Percentiles rank a stretch among this genome's conserved stretches.
phyloP scores from a whole-genome alignment of 805 yeast species.

The Wickerhamiella bombiphila region DNA sequence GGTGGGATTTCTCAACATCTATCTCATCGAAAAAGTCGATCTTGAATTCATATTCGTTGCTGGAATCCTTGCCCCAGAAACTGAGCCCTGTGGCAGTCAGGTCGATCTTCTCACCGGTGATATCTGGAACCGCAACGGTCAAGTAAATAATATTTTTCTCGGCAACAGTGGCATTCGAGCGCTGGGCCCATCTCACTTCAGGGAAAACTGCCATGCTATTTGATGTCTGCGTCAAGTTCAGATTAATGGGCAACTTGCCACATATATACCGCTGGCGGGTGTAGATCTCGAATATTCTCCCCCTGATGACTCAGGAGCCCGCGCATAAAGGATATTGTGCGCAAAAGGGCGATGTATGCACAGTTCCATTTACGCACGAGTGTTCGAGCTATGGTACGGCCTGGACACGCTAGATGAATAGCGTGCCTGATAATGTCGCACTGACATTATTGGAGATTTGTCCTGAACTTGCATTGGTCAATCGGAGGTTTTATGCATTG shows the following conservation, averaged over 20 bases:
- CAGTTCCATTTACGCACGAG: too few species aligned
- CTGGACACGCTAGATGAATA: too few species aligned
- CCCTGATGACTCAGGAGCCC: too few species aligned
- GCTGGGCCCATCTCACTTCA: constrained; percentile 87
- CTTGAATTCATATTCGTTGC: constrained; percentile 40
- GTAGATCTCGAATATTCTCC: too few species aligned
- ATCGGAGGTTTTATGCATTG: constrained; percentile 8
- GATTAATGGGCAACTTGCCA: too few species aligned
- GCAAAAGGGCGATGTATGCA: too few species aligned
- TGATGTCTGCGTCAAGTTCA: not conserved
- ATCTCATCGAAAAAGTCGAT: constrained; percentile 67
- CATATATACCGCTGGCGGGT: too few species aligned
- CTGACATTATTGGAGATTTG: not conserved
- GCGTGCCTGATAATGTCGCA: constrained; percentile 1
- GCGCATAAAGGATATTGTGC: too few species aligned
- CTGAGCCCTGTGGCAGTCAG: constrained; percentile 42
- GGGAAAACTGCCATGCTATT: constrained; percentile 20
- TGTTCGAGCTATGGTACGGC: too few species aligned
- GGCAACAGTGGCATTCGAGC: constrained; percentile 62
- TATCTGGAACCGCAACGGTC: constrained; percentile 61
- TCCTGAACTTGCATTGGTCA: constrained; percentile 9
- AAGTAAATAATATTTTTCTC: constrained; percentile 62
- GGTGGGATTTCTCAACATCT: constrained; percentile 47
- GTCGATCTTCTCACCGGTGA: constrained; percentile 45
- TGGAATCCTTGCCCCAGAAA: constrained; percentile 34